Conservation (phyloP, 306 rosid species). For the Cucumis sativus region DNA sequence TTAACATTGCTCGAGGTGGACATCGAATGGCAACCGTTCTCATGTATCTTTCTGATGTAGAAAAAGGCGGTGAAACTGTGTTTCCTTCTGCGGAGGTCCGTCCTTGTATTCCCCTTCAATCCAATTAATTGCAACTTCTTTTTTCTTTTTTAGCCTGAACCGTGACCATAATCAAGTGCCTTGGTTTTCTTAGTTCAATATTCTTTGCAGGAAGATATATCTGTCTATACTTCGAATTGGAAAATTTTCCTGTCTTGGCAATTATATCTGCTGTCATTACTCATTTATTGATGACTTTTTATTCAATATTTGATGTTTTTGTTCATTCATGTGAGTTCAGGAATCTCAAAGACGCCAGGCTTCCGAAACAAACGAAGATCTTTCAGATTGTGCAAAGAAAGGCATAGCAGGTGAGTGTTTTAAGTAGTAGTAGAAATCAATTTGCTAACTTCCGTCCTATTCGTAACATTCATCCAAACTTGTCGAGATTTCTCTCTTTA, state of each 20-base stretch:
- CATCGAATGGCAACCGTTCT: constrained; percentile 89
- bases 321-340: constrained; percentile 23
- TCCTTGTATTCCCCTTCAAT: neutral
- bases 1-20: constrained; percentile 87
- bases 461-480: neutral
- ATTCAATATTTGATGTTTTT: constrained; percentile 12
- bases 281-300: neutral
- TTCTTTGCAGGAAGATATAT: neutral
- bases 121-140: neutral
- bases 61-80: constrained; percentile 94
- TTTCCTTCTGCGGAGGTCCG: constrained; percentile 89
- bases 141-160: neutral
- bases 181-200: neutral
- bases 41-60: constrained; percentile 74
- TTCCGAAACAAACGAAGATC: constrained; percentile 35
- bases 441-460: neutral
- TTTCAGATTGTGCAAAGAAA: constrained; percentile 87
- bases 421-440: neutral
- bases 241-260: neutral
- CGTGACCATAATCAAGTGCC: neutral
- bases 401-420: constrained; percentile 69
- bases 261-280: neutral
- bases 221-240: neutral
- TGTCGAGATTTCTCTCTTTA: constrained; percentile 9
- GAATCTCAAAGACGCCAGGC: constrained; percentile 47